Evolutionary conservation across 805 yeast species (phyloP), one percentile per base, ranked within the genome.

Genomic region (Kluyveromyces wickerhamii): DNA sequence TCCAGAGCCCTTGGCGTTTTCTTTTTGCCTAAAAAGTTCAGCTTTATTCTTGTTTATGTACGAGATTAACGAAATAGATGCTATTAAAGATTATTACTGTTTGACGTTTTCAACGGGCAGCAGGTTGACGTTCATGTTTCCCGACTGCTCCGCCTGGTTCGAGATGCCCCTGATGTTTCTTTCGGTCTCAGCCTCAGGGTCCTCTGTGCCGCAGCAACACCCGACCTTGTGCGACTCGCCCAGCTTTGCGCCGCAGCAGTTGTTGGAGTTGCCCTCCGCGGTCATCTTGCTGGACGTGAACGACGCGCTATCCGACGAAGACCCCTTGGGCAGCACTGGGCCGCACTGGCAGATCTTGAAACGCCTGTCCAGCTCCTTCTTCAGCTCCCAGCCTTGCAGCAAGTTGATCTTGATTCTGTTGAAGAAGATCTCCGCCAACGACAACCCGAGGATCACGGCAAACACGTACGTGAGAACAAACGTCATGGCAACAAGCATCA

Each of bases 401-500:
- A 49, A 28, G 40, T 49, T 42, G 21, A 57, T 40, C 41, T 59
- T 59, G 28, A 53, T 54, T 52, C 83, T 71, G 45, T 78, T 79
- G 57, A 79, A 79, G 47, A 74, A 69, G 28, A 81, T 73, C 47
- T 81, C 83, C 23, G 85, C 84, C 37, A 79, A 60, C 1, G 87
- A 69, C 39, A 79, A 60, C 8, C 94, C 94, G 12, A 77, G 47
- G 12, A 78, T 72, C 20, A 79, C 77, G 2, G 84, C 89, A 58
- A 82, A 82, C 55, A 82, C 78, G 45, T 82, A 82, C 0, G 74
- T 59, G 29, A 79, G 45, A 7, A 79, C 69, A 51, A 66, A 81
- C 26, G 80, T 66, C 94, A 82, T 82, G 5, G 81, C 80, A 11
- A 77, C 87, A 60, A 82, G 67, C 94, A 82, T 82, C 47, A 82